These are phyloP conservation scores for Leccinum pallidistipes DNA, from an alignment of 1,284 basidiomycete species.

Conservation along the genomic window DNA sequence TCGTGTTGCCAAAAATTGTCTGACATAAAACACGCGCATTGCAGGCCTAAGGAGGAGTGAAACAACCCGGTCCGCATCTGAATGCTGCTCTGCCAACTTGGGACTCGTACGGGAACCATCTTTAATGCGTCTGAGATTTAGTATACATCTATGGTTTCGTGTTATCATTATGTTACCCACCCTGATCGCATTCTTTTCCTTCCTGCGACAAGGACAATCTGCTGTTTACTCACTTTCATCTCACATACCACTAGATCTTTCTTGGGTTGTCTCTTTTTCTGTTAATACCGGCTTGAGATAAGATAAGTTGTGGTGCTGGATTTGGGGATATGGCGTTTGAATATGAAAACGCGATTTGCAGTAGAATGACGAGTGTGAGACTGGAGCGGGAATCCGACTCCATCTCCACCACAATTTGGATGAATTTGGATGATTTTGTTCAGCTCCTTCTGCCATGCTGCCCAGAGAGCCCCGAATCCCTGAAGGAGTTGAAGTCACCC, in stretches of 20 bases:
- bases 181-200: constrained; percentile 10
- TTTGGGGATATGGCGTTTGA: constrained; percentile 3
- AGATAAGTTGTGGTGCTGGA: constrained; percentile 6
- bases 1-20: not conserved
- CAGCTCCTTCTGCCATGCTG: constrained; percentile 17
- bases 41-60: constrained; percentile 30
- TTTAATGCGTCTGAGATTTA: constrained; percentile 17
- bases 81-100: not conserved
- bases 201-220: constrained; percentile 18
- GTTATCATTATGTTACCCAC: constrained; percentile 14
- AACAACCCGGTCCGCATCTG: not conserved
- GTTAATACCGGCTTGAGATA: not conserved
- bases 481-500: not conserved
- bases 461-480: constrained; percentile 12
- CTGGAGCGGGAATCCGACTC: not conserved
- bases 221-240: constrained; percentile 11
- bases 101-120: constrained; percentile 3
- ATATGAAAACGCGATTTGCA: constrained; percentile 1
- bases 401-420: not conserved
- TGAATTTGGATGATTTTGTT: not conserved
- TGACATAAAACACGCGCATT: constrained; percentile 1
- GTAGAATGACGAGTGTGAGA: not conserved
- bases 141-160: constrained; percentile 15
- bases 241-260: constrained; percentile 14
- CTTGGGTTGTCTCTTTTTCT: constrained; percentile 7